phyloP scores from a whole-genome alignment of 768 basidiomycete genomes.

The Suillus tomentosus region DNA sequence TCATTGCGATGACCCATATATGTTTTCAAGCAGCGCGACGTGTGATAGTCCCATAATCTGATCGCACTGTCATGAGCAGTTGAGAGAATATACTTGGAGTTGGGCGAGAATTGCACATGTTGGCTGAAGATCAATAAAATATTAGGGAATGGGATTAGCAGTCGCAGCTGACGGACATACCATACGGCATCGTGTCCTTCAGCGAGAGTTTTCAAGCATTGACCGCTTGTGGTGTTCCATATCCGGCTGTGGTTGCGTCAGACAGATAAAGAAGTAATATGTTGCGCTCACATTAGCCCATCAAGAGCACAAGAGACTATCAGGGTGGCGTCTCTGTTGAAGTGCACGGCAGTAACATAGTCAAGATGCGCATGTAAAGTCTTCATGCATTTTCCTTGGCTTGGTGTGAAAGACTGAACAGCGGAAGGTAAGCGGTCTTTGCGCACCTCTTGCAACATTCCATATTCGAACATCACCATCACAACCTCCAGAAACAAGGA shows the following conservation, averaged over 20 bases:
- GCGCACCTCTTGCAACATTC: slow-evolving; percentile 78
- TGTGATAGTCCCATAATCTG: slow-evolving; percentile 94
- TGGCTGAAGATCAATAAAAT: slow-evolving; percentile 49
- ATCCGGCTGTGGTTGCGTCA: slow-evolving; percentile 65
- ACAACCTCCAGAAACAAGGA: slow-evolving; percentile 90
- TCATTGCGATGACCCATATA: slow-evolving; percentile 82
- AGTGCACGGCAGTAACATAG: slow-evolving; percentile 93
- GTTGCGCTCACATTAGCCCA: slow-evolving; percentile 78
- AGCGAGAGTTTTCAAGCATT: slow-evolving; percentile 94
- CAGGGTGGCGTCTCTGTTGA: slow-evolving; percentile 88
- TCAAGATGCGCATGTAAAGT: slow-evolving; percentile 92
- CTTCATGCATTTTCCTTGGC: slow-evolving; percentile 77
- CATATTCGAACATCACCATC: slow-evolving; percentile 94
- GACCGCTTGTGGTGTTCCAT: slow-evolving; percentile 91
- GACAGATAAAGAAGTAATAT: slow-evolving; percentile 7
- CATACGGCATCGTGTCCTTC: slow-evolving; percentile 87
- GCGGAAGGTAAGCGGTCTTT: slow-evolving; percentile 8
- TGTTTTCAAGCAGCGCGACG: slow-evolving; percentile 87
- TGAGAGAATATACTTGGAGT: slow-evolving; percentile 92
- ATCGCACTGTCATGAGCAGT: slow-evolving; percentile 93
- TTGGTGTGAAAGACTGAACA: neutral
- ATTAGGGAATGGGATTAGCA: neutral
- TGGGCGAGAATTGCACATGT: slow-evolving; percentile 93
- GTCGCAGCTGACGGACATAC: slow-evolving; percentile 37
- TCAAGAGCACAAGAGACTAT: slow-evolving; percentile 92